Evolutionary conservation across 345 rosid genomes (phyloP).

Genomic region (Rhizophora mangle): DNA sequence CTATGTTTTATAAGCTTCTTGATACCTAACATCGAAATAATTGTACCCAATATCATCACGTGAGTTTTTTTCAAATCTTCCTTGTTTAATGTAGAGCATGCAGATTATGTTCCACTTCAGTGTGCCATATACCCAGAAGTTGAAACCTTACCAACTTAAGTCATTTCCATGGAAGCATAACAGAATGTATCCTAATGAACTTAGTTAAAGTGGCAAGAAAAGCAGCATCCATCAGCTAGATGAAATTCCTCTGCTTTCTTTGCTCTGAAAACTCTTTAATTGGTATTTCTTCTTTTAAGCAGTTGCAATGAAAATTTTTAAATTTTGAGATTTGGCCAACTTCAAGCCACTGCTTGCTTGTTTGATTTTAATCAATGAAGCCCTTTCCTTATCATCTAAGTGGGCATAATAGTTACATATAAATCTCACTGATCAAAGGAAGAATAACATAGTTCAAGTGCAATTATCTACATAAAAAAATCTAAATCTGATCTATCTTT

Average conservation of each 20-base stretch:
- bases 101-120: too few relatives aligned
- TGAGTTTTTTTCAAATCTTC: not conserved
- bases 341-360: not conserved
- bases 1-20: not conserved
- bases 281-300: conserved; percentile 1
- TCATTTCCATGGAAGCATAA: too few relatives aligned
- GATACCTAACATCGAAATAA: not conserved
- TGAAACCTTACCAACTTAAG: too few relatives aligned
- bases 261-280: not conserved
- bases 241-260: not conserved
- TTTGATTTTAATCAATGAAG: not conserved
- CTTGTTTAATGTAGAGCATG: not conserved
- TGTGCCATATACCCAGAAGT: too few relatives aligned
- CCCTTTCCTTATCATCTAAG: not conserved
- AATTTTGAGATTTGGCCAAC: not conserved
- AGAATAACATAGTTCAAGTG: not conserved
- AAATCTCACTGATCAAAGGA: not conserved
- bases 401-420: not conserved
- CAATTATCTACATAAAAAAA: too few relatives aligned
- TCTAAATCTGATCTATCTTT: not conserved
- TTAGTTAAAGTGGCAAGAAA: too few relatives aligned
- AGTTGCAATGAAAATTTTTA: not conserved
- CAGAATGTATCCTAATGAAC: too few relatives aligned
- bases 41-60: not conserved
- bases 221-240: not conserved